A percentile compares a stretch with the other conserved stretches of the same genome.
phyloP scores from a whole-genome alignment of 78 protist species.

The Dictyostelium firmibasis region DNA sequence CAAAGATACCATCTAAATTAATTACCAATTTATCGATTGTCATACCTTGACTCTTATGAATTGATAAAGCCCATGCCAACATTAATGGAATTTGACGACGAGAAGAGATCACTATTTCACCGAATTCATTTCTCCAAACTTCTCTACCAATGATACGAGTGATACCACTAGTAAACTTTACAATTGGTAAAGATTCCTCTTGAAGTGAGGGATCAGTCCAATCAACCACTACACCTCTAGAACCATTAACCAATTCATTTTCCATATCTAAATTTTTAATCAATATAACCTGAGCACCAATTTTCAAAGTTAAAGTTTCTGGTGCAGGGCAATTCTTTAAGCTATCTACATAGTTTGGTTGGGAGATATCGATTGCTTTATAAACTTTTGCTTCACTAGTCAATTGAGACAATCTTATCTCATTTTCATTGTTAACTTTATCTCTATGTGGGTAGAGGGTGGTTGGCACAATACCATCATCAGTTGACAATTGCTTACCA shows the following conservation, averaged over 20 bases:
- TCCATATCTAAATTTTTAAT: conserved; percentile 32
- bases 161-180: neutral
- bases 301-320: conserved; percentile 5
- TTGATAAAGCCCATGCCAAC: conserved; percentile 93
- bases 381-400: neutral
- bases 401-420: neutral
- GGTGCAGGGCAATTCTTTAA: conserved; percentile 22
- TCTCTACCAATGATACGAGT: neutral
- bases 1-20: conserved; percentile 69
- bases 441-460: conserved; percentile 29
- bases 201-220: neutral
- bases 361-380: conserved; percentile 2
- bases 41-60: conserved; percentile 94
- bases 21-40: conserved; percentile 77
- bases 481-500: neutral
- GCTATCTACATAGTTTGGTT: neutral
- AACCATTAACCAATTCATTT: conserved; percentile 27
- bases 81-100: conserved; percentile 87
- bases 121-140: conserved; percentile 22
- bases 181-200: conserved; percentile 27
- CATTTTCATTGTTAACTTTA: conserved; percentile 29
- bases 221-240: conserved; percentile 24
- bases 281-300: conserved; percentile 34
- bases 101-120: conserved; percentile 1
- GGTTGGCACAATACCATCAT: conserved; percentile 75